Base-by-base conservation (phyloP, 1,139 yeast species). In the Zhuliangozyma blackwelliae region DNA sequence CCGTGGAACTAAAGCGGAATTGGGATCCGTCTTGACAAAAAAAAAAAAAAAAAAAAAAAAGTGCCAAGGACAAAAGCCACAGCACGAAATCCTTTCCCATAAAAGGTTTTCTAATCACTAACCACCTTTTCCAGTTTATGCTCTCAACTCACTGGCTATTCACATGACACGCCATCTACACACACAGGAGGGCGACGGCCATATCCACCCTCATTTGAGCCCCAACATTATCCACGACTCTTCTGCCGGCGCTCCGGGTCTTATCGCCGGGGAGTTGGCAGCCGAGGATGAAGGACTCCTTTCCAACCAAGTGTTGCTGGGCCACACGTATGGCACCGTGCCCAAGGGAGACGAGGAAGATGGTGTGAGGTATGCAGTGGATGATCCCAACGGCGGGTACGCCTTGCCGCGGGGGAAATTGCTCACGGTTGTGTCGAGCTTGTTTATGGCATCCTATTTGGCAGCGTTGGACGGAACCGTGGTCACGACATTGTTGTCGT, bases 261-360 rank as follows among this genome's bases (percentile, higher is more conserved):
- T 72, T 2, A 53, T 75, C 5, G 79, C 79, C 1, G 66, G 70
- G 25, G 79, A 74, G 38, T 36, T 75, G 7, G 68, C 72, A 2
- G 71, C 70, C 1, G 72, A 67, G 45, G 66, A 61, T 23, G 63
- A 59, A 21, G 49, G 53, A 2, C 45, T 63, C n/a, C 31, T 53
- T 27, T 34, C 41, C 28, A 28, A 13, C 10, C 25, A 29, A 10
- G 13, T 32, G 12, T 33, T 41, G 19, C 41, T 35, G 29, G 40
- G 46, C 11, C 46, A 44, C 29, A 34, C 39, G 11, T 47, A 47
- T 36, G 50, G 50, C 5, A 33, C 49, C 3, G 36, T 43, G 5
- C 8, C 22, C 20, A 27, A 34, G 12, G 22, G 31, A 11, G 25
- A 33, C 9, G 10, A 35, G 25, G 33, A 33, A 16, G 23, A 22